Evolutionary conservation across 2,329 filamentous ascomycete genomes (phyloP), one percentile per base, ranked within the genome.

Genomic region (Aspergillus awamori): DNA sequence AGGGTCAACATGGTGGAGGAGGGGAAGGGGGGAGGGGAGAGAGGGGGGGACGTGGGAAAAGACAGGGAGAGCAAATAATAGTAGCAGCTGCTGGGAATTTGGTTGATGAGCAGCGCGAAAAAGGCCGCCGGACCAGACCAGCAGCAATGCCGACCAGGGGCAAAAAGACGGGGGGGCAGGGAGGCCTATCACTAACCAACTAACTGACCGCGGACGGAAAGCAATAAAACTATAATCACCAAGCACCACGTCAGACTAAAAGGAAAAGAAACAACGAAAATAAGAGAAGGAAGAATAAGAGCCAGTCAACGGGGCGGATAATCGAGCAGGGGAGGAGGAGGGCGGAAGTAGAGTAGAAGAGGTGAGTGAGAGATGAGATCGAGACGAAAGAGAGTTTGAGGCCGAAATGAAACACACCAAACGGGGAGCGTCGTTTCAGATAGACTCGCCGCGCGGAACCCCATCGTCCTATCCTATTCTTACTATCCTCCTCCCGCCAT

Each of bases 351-450:
- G 57, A 57, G 39, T 22, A n/a, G 26, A 33, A 54, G 28, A 54
- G 30, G 24, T 41, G n/a, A 10, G 41, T 24, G 47, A 43, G 24
- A 8, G 13, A 52, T 20, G 39, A n/a, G 28, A 33, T 36, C 26
- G 45, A 33, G 36, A 33, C 15, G 48, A 57, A 57, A 61, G 55
- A 61, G 33, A 52, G 58, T 60, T 59, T 33, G 57, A 59, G 55
- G 53, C 54, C 20, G 33, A 53, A 56, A 60, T 64, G 64, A 63
- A 63, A 63, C 62, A 63, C 47, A 54, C 54, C 58, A 63, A 59
- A 59, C 38, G 30, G 49, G 54, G 59, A 60, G 58, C 33, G 57
- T 28, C 48, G 64, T 66, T 66, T 66, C 64, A 66, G 64, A 66
- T 66, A 66, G 54, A 66, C 47, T 62, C 60, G 60, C 56, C 56